phyloP scores from a whole-genome alignment of 495 filamentous ascomycete genomes.

The Lasiosphaeria miniovina region DNA sequence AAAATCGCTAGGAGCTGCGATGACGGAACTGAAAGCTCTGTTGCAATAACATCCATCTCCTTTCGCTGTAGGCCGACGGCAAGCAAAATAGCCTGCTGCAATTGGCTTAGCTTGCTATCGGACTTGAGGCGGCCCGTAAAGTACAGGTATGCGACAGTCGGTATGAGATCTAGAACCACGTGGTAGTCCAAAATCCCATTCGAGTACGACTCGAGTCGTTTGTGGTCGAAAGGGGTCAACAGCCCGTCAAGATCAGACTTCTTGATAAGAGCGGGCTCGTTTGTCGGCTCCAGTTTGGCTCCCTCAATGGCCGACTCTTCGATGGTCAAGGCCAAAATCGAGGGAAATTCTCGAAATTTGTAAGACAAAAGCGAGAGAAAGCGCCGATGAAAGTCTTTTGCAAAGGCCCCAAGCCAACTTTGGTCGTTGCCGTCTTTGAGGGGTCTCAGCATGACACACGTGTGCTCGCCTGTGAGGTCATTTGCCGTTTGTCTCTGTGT shows the following conservation, averaged over 20 bases:
- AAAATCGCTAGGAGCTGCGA: slow-evolving; percentile 93
- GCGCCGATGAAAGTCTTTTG: slow-evolving; percentile 87
- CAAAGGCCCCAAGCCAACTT: slow-evolving; percentile 84
- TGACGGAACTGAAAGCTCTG: slow-evolving; percentile 68
- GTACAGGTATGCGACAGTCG: slow-evolving; percentile 72
- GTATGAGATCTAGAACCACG: slow-evolving; percentile 91
- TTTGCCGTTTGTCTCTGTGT: slow-evolving; percentile 81
- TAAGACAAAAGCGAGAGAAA: slow-evolving; percentile 87
- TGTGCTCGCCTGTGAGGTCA: slow-evolving; percentile 94
- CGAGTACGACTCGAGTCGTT: slow-evolving; percentile 89
- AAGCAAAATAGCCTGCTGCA: slow-evolving; percentile 82
- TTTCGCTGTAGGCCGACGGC: slow-evolving; percentile 89
- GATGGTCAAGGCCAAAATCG: slow-evolving; percentile 78
- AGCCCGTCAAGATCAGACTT: slow-evolving; percentile 60
- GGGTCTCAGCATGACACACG: slow-evolving; percentile 92
- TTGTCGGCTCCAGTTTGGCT: slow-evolving; percentile 55
- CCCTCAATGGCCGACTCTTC: slow-evolving; percentile 79
- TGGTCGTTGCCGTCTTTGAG: slow-evolving; percentile 62
- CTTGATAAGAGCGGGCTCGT: slow-evolving; percentile 60
- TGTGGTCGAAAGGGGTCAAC: slow-evolving; percentile 89
- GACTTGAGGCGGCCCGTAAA: slow-evolving; percentile 71
- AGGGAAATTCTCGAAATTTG: slow-evolving; percentile 83
- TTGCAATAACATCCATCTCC: slow-evolving; percentile 73
- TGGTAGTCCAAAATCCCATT: slow-evolving; percentile 98
- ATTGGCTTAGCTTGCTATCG: slow-evolving; percentile 64